phyloP scores from a whole-genome alignment of 2,329 filamentous ascomycete genomes.

The Pseudogymnoascus sp. region DNA sequence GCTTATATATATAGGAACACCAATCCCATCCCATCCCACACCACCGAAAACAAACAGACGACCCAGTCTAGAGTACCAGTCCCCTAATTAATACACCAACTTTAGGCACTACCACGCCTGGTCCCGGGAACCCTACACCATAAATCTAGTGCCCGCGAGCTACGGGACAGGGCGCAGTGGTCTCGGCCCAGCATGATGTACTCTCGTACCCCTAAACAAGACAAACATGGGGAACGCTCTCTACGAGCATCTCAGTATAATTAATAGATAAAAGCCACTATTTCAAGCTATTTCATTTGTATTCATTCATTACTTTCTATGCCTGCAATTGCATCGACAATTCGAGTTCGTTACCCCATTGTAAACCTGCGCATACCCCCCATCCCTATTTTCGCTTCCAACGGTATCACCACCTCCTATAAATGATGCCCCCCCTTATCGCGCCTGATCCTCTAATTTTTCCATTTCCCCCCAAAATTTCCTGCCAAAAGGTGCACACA shows the following conservation, averaged over 20 bases:
- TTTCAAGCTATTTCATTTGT: neutral
- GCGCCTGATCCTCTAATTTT: neutral
- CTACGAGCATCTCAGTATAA: neutral
- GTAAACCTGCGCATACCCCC: neutral
- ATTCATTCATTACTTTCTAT: neutral
- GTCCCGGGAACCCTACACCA: neutral
- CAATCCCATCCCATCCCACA: neutral
- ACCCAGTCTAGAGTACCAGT: neutral
- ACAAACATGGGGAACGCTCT: neutral
- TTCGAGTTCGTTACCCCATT: neutral
- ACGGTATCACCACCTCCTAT: neutral
- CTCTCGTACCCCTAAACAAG: neutral
- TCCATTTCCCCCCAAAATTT: neutral
- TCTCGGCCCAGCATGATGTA: neutral
- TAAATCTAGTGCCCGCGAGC: neutral
- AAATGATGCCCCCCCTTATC: neutral
- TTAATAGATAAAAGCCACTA: neutral
- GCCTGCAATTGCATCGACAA: neutral
- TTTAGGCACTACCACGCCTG: neutral
- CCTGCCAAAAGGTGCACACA: neutral
- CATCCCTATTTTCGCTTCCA: neutral
- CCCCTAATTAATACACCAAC: neutral
- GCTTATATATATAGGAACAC: neutral
- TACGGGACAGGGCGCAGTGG: neutral
- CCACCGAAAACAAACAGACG: neutral